Conservation (phyloP, 1,139 yeast genomes). For the Debaryomycetaceae sp. region DNA sequence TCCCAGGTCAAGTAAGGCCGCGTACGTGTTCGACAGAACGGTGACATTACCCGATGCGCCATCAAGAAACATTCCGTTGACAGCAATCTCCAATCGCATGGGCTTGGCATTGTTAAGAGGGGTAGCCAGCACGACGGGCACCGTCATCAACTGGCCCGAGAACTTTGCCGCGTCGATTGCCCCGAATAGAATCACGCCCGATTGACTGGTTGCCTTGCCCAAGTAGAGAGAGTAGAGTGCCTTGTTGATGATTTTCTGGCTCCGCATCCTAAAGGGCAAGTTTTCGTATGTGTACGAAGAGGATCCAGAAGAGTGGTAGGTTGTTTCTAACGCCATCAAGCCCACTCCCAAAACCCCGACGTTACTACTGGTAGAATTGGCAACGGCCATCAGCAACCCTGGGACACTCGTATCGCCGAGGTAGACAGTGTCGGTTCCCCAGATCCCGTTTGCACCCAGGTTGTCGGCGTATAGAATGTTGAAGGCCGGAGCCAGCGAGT, state of each 20-base stretch:
- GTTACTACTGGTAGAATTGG: conserved; percentile 29
- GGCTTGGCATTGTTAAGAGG: conserved; percentile 9
- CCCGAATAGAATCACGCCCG: conserved; percentile 45
- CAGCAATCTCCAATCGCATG: conserved; percentile 17
- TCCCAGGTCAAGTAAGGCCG: conserved; percentile 12
- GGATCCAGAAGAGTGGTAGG: conserved; percentile 6
- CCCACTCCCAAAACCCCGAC: conserved; percentile 49
- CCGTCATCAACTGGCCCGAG: conserved; percentile 29
- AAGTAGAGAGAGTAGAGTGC: conserved; percentile 39
- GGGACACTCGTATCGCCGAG: conserved; percentile 32
- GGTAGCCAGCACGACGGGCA: conserved; percentile 18
- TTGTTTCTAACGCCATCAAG: conserved; percentile 38
- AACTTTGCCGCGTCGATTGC: conserved; percentile 46
- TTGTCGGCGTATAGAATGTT: conserved; percentile 52
- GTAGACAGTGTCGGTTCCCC: conserved; percentile 38
- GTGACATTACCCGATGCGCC: conserved; percentile 1
- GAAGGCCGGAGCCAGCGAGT: conserved; percentile 22
- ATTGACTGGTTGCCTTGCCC: conserved; percentile 5
- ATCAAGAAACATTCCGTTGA: conserved; percentile 10
- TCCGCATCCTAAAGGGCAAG: conserved; percentile 44
- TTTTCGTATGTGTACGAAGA: conserved; percentile 32
- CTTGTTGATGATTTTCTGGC: conserved; percentile 37
- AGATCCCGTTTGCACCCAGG: conserved; percentile 48
- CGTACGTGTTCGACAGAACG: conserved; percentile 5
- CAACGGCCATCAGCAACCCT: conserved; percentile 41